Evolutionary conservation across 1,139 yeast genomes (phyloP).

Genomic region (Pichiaceae sp.): DNA sequence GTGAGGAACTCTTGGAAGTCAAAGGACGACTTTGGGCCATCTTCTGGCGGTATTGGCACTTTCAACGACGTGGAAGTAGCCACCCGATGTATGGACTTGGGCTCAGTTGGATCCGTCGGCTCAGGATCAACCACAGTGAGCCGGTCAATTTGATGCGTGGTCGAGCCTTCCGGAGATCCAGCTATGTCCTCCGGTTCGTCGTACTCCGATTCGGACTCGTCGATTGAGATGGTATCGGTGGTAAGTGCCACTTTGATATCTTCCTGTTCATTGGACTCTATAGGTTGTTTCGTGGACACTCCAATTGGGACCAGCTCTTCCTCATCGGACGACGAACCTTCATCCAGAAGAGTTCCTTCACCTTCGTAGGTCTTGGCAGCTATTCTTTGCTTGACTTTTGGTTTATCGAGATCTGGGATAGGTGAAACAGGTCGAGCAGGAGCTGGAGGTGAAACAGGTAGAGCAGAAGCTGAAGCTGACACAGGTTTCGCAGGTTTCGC

Average conservation of each 20-base stretch:
- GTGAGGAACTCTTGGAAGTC: slow-evolving; percentile 77
- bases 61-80: slow-evolving; percentile 5
- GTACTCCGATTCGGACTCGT: neutral
- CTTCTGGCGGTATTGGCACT: slow-evolving; percentile 20
- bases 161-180: slow-evolving; percentile 1
- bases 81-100: neutral
- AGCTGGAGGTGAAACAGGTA: slow-evolving; percentile 2
- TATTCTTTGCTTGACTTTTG: slow-evolving; percentile 9
- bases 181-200: neutral
- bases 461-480: too few species aligned
- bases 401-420: neutral
- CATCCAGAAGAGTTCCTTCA: slow-evolving; percentile 16
- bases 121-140: neutral
- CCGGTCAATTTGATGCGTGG: neutral
- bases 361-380: slow-evolving; percentile 16
- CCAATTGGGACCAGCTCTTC: slow-evolving; percentile 2
- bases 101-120: neutral
- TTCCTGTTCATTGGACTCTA: neutral
- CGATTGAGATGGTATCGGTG: slow-evolving; percentile 1
- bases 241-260: neutral
- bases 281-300: neutral
- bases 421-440: neutral
- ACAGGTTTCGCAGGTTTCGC: too few species aligned
- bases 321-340: slow-evolving; percentile 5
- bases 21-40: slow-evolving; percentile 33